phyloP scores from a whole-genome alignment of 768 basidiomycete species.

The Naganishia friedmannii region DNA sequence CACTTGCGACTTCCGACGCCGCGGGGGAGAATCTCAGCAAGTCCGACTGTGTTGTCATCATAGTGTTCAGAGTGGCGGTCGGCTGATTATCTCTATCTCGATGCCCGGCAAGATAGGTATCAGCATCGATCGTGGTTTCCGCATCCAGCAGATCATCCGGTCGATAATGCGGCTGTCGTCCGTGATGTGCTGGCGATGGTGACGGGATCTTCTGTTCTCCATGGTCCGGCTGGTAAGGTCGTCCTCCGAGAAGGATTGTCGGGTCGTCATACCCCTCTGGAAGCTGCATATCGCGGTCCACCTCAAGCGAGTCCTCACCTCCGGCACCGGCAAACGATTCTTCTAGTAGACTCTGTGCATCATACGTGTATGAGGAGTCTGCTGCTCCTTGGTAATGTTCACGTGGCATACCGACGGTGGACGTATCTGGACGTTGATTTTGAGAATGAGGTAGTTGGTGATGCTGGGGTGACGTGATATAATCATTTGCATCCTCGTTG shows the following conservation, averaged over 20 bases:
- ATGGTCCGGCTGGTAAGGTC: not conserved
- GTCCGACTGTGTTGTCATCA: slow-evolving; percentile 19
- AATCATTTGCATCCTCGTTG: not conserved
- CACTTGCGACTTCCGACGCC: slow-evolving; percentile 27
- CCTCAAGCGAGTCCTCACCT: slow-evolving; percentile 26
- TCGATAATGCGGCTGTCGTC: not conserved
- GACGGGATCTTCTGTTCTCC: not conserved
- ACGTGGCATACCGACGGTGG: slow-evolving; percentile 28
- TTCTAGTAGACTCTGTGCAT: slow-evolving; percentile 22
- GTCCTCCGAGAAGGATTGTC: slow-evolving; percentile 5
- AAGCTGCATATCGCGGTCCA: slow-evolving; percentile 17
- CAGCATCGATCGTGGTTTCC: slow-evolving; percentile 10
- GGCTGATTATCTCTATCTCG: slow-evolving; percentile 9
- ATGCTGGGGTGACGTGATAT: not conserved
- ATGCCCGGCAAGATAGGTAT: not conserved
- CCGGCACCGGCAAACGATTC: slow-evolving; percentile 21
- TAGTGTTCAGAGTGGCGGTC: slow-evolving; percentile 13
- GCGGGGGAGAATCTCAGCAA: slow-evolving; percentile 23
- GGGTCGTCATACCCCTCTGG: slow-evolving; percentile 25
- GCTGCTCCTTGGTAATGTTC: not conserved
- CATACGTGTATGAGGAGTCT: slow-evolving; percentile 11
- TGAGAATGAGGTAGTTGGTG: not conserved
- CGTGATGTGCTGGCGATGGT: not conserved
- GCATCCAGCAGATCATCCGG: slow-evolving; percentile 10
- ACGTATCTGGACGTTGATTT: not conserved